Base-by-base conservation (phyloP, 345 rosid genomes). In the Erucastrum elatum region DNA sequence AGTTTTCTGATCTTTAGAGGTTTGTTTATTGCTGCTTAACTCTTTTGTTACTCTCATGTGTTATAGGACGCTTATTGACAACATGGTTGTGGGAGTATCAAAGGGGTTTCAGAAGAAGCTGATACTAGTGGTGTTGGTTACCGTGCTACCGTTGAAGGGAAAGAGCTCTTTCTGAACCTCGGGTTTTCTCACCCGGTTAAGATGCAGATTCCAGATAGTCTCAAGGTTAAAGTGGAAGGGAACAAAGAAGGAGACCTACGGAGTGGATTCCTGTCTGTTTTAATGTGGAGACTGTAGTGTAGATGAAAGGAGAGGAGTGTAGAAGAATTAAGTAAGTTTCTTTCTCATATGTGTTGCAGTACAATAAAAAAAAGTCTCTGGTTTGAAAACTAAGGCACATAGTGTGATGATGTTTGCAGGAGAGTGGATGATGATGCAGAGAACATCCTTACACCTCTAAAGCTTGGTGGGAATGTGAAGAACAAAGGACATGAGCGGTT, bases 91-190 rank as follows among this genome's bases (percentile, higher is more conserved):
- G 39, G 98, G 99, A 83, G 98, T 95, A 29, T 95, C 98, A 0
- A 93, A 90, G 77, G 98, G 94, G n/a, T 95, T 95, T 16, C 96
- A 95, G 82, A 95, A 95, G 77, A 93, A 86, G 65, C 98, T 93
- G 35, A 89, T 86, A 69, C 80, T 95, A 81, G 70, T 93, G 11
- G 99, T 26, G 99, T 91, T 3, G 99, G 99, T 59, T 95, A 93
- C 76, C 95, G 97, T 81, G 99, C 93, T 5, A 63, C 39, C 1
- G 64, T 93, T 1, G 99, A 93, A 86, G 99, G 97, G 44, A 91
- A 82, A 66, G 97, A 87, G 66, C 65, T 95, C 85, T 91, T 93
- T 4, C 63, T 91, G 69, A 93, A 77, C 84, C 97, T 95, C 7
- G 98, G 99, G 37, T 95, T 95, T 68, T 95, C 96, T 53, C 99